These are phyloP conservation scores for Prunella vulgaris DNA, from an alignment of 257 asterid species.

Conservation along the genomic window DNA sequence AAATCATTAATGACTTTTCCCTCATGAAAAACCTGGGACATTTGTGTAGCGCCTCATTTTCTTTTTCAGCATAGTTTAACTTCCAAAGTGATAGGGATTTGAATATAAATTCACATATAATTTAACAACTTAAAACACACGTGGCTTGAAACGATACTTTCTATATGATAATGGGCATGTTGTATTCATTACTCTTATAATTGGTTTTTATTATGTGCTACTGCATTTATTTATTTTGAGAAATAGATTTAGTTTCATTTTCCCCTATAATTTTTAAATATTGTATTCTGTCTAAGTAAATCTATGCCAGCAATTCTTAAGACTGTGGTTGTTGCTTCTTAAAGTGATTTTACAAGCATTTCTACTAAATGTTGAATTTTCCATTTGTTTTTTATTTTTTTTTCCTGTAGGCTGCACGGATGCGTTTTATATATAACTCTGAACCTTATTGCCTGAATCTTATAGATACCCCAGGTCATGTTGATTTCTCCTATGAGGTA, in stretches of 20 bases:
- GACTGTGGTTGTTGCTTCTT: slow-evolving; percentile 2
- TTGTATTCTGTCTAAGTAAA: neutral
- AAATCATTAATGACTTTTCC: neutral
- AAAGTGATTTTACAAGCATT: neutral
- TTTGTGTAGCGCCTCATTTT: slow-evolving; percentile 1
- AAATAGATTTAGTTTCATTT: neutral
- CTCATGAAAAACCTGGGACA: neutral
- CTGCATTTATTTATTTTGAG: neutral
- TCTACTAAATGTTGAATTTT: slow-evolving; percentile 6
- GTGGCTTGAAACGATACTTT: slow-evolving; percentile 3
- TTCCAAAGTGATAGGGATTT: neutral
- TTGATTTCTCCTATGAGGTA: slow-evolving; percentile 99
- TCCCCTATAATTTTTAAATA: neutral
- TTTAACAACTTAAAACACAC: neutral
- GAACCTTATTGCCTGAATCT: slow-evolving; percentile 93
- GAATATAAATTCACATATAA: neutral
- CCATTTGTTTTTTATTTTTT: slow-evolving; percentile 16
- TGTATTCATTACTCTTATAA: neutral
- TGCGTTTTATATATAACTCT: slow-evolving; percentile 67
- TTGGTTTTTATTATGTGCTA: neutral
- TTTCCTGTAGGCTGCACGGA: slow-evolving; percentile 75
- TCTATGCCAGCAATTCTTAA: slow-evolving; percentile 1
- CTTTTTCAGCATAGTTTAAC: neutral
- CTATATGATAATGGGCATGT: neutral
- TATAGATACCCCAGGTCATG: slow-evolving; percentile 98